Conservation (phyloP, 306 rosid species). For the Biancaea sappan region DNA sequence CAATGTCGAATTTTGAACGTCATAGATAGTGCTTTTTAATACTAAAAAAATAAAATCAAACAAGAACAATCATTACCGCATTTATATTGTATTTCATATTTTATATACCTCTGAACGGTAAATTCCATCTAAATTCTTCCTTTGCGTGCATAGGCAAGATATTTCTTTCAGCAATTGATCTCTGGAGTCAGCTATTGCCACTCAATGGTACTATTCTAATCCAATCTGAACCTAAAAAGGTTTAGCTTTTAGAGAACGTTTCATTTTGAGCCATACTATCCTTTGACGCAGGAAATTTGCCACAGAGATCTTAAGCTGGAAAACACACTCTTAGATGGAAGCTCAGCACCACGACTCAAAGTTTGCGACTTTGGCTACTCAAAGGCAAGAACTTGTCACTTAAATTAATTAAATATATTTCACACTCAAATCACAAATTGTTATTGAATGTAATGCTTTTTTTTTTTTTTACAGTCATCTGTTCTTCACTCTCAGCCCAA, state of each 20-base stretch:
- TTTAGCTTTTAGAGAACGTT: background rate
- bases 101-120: background rate
- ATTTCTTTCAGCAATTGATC: constrained; percentile 88
- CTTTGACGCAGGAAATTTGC: constrained; percentile 78
- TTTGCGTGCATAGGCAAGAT: constrained; percentile 68
- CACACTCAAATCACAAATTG: background rate
- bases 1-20: constrained; percentile 4
- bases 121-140: background rate
- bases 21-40: background rate
- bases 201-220: constrained; percentile 66
- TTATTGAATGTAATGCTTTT: constrained; percentile 11
- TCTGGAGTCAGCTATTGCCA: constrained; percentile 98
- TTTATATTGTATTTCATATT: constrained; percentile 4
- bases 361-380: constrained; percentile 97
- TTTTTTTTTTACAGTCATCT: constrained; percentile 65
- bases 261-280: background rate
- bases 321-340: constrained; percentile 96
- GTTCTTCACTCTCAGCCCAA: constrained; percentile 97
- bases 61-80: background rate
- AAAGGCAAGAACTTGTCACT: constrained; percentile 55
- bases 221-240: background rate
- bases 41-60: background rate
- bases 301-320: constrained; percentile 99
- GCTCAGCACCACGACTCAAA: constrained; percentile 89
- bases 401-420: constrained; percentile 18